Evolutionary conservation across 164 flowering plant genomes (phyloP).

Genomic region (Macadamia tetraphylla): DNA sequence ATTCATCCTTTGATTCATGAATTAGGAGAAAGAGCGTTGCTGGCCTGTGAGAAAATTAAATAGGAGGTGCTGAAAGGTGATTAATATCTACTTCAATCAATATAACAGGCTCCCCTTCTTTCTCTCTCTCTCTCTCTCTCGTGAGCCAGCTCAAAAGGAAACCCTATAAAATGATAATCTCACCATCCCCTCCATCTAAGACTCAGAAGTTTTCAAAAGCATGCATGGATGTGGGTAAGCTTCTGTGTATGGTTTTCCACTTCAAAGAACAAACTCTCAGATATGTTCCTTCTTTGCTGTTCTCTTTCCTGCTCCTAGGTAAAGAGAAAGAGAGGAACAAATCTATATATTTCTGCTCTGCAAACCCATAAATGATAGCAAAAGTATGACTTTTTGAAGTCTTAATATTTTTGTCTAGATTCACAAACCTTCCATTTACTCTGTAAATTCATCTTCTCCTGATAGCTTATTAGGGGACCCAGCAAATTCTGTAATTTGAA

Average conservation of each 20-base stretch:
- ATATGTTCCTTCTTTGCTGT: too few relatives aligned
- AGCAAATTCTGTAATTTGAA: neutral
- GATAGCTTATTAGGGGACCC: neutral
- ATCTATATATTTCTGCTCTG: neutral
- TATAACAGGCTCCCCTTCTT: slow-evolving; percentile 30
- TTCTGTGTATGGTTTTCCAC: too few relatives aligned
- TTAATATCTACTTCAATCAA: slow-evolving; percentile 14
- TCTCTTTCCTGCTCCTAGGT: too few relatives aligned
- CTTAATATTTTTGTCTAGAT: neutral
- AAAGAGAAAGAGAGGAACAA: neutral
- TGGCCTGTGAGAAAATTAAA: slow-evolving; percentile 56
- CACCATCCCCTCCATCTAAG: neutral
- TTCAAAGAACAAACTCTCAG: neutral
- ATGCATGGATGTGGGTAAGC: too few relatives aligned
- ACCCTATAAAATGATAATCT: slow-evolving; percentile 12
- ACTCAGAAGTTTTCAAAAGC: too few relatives aligned
- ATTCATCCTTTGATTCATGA: too few relatives aligned
- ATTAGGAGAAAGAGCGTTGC: slow-evolving; percentile 23
- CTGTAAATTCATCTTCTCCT: neutral
- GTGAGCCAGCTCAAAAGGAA: too few relatives aligned
- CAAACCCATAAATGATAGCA: too few relatives aligned
- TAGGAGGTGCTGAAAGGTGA: slow-evolving; percentile 36
- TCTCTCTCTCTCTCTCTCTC: slow-evolving; percentile 18
- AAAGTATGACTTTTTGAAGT: too few relatives aligned
- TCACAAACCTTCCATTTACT: neutral